These are phyloP conservation scores for Hamamelis virginiana DNA, from an alignment of 164 flowering plant species.

Conservation along the genomic window DNA sequence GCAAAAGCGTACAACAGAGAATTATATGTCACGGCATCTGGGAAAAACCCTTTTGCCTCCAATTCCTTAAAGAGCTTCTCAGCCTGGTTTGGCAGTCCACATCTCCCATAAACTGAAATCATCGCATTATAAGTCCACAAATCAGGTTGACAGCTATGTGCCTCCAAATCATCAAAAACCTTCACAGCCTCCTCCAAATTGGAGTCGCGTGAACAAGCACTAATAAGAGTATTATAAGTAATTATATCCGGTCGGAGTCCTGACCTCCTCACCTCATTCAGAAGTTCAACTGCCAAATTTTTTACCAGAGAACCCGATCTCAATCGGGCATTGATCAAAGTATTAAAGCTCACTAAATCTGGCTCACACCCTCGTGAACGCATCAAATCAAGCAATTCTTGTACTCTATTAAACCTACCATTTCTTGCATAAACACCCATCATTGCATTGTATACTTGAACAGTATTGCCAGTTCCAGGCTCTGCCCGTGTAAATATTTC, in stretches of 20 bases:
- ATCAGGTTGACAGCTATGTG: constrained; percentile 70
- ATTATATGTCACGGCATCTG: constrained; percentile 94
- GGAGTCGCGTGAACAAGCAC: constrained; percentile 82
- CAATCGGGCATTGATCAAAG: constrained; percentile 82
- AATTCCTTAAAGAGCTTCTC: constrained; percentile 68
- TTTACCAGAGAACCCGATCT: constrained; percentile 54
- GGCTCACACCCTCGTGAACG: constrained; percentile 78
- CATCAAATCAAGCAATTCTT: constrained; percentile 72
- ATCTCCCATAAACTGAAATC: constrained; percentile 90
- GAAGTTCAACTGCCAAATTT: constrained; percentile 56
- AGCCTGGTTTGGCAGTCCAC: constrained; percentile 65
- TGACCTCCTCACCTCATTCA: constrained; percentile 68
- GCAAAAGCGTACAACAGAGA: constrained; percentile 92
- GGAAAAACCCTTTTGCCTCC: constrained; percentile 64
- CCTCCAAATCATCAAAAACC: constrained; percentile 65
- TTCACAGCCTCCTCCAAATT: constrained; percentile 75
- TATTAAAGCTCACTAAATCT: constrained; percentile 88
- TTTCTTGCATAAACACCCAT: constrained; percentile 92
- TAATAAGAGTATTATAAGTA: constrained; percentile 90
- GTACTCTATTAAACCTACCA: constrained; percentile 69
- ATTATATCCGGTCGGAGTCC: constrained; percentile 83
- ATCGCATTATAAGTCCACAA: constrained; percentile 98
- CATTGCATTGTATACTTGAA: constrained; percentile 92
- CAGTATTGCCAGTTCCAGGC: constrained; percentile 45
- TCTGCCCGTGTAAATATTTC: constrained; percentile 70